Percentiles rank a stretch among this genome's conserved stretches.
These are phyloP conservation scores for Hymenoscyphus salicellus DNA, from an alignment of 2,329 filamentous ascomycete species.

Conservation along the genomic window DNA sequence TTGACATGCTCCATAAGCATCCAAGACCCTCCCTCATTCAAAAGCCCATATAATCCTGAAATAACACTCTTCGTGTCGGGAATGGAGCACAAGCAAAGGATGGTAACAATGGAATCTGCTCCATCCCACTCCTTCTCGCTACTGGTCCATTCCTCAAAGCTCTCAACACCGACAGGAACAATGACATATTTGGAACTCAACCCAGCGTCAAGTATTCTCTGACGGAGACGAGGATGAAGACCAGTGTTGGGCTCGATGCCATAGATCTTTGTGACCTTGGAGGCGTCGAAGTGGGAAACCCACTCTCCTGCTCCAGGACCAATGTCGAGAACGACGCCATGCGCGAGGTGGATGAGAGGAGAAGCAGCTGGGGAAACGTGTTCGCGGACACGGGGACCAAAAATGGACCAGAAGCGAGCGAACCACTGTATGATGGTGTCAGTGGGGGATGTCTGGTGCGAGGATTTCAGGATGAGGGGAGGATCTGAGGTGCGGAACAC, in stretches of 20 bases:
- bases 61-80: slow-evolving; percentile 28
- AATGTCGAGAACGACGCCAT: slow-evolving; percentile 47
- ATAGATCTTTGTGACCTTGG: slow-evolving; percentile 46
- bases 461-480: neutral
- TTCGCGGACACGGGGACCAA: slow-evolving; percentile 50
- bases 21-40: slow-evolving; percentile 32
- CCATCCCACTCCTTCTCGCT: slow-evolving; percentile 35
- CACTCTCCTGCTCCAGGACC: slow-evolving; percentile 63
- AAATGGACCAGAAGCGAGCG: slow-evolving; percentile 56
- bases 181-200: slow-evolving; percentile 59
- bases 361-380: slow-evolving; percentile 44
- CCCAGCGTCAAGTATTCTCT: slow-evolving; percentile 49
- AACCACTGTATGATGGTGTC: slow-evolving; percentile 50
- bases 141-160: slow-evolving; percentile 47
- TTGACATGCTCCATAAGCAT: slow-evolving; percentile 33
- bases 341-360: slow-evolving; percentile 36
- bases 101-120: slow-evolving; percentile 31
- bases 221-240: slow-evolving; percentile 48
- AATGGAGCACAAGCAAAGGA: slow-evolving; percentile 33
- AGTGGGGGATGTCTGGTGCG: slow-evolving; percentile 32
- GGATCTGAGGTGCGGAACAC: neutral
- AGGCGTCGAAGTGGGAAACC: slow-evolving; percentile 49
- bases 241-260: slow-evolving; percentile 62
- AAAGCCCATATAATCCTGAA: slow-evolving; percentile 25
- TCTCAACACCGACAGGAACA: slow-evolving; percentile 60